phyloP scores from a whole-genome alignment of 1,284 basidiomycete genomes.

The Tilletiaria anomala region DNA sequence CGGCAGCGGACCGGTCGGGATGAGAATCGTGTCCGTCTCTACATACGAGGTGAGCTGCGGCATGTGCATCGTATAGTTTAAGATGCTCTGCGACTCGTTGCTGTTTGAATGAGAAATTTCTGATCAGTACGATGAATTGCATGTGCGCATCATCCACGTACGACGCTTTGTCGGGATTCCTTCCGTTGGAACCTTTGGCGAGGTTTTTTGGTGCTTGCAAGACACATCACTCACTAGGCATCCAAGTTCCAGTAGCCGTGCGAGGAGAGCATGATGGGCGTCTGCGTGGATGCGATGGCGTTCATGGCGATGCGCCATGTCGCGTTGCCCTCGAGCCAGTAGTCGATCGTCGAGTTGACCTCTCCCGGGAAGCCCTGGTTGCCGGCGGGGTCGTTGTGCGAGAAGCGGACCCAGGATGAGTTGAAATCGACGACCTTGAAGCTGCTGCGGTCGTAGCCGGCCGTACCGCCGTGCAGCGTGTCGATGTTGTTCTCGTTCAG shows the following conservation, averaged over 20 bases:
- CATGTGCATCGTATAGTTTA: conserved; percentile 25
- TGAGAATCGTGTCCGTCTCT: conserved; percentile 13
- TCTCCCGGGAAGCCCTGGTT: conserved; percentile 31
- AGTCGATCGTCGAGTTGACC: conserved; percentile 12
- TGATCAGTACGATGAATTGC: too few species aligned
- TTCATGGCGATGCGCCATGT: conserved; percentile 20
- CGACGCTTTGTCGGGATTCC: too few species aligned
- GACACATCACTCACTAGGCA: conserved; percentile 16
- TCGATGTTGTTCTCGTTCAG: conserved; percentile 17
- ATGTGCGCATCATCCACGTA: too few species aligned
- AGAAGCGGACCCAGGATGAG: conserved; percentile 15
- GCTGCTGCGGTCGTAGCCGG: conserved; percentile 25
- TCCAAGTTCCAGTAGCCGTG: conserved; percentile 36
- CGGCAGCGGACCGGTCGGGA: conserved; percentile 22
- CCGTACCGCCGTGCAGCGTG: conserved; percentile 30
- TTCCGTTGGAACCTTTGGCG: too few species aligned
- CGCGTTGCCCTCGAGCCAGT: conserved; percentile 12
- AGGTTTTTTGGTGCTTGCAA: too few species aligned
- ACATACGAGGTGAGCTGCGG: conserved; percentile 24
- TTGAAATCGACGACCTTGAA: conserved; percentile 14
- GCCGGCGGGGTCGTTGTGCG: conserved; percentile 21
- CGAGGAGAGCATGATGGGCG: conserved; percentile 32
- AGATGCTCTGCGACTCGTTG: conserved; percentile 5
- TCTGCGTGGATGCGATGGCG: conserved; percentile 11
- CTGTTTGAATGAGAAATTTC: too few species aligned